Conservation (phyloP, 2,329 filamentous ascomycete genomes). For the Albophoma yamanashiensis region DNA sequence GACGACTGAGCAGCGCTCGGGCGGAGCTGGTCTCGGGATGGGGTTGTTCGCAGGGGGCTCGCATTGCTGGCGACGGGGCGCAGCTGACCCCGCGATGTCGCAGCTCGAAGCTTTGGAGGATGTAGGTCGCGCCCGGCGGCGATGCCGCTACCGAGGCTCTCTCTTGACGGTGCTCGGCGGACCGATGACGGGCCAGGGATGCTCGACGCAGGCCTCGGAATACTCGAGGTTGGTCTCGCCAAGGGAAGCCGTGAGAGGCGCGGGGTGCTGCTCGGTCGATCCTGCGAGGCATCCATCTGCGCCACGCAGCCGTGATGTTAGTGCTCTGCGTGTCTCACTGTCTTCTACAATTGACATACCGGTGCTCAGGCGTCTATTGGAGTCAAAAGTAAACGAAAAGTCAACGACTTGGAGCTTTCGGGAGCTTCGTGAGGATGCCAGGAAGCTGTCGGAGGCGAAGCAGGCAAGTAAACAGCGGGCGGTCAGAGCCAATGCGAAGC, state of each 20-base stretch:
- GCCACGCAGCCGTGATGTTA: neutral
- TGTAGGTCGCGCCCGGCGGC: conserved; percentile 19
- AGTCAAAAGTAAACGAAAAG: neutral
- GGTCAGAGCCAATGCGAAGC: neutral
- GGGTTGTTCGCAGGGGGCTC: conserved; percentile 7
- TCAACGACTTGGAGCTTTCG: neutral
- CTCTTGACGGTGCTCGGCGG: conserved; percentile 17
- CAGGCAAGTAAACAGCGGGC: neutral
- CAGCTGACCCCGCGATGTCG: conserved; percentile 29
- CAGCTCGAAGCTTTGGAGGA: conserved; percentile 28
- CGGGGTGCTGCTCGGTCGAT: conserved; percentile 26
- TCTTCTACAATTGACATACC: neutral
- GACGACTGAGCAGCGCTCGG: conserved; percentile 4
- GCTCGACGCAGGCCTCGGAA: conserved; percentile 17
- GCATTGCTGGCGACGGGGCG: conserved; percentile 12
- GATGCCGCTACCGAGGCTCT: conserved; percentile 10
- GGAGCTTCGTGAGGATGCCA: neutral
- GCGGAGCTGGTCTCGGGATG: conserved; percentile 11
- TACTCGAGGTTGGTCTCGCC: conserved; percentile 19
- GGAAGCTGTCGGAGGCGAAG: neutral
- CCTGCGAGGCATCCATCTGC: conserved; percentile 19
- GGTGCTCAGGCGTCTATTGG: neutral
- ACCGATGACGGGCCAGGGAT: conserved; percentile 16
- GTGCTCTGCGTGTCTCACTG: neutral
- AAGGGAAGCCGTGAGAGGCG: conserved; percentile 27